Evolutionary conservation across 2,329 filamentous ascomycete genomes (phyloP).

Genomic region (Sarocladium oryzae): DNA sequence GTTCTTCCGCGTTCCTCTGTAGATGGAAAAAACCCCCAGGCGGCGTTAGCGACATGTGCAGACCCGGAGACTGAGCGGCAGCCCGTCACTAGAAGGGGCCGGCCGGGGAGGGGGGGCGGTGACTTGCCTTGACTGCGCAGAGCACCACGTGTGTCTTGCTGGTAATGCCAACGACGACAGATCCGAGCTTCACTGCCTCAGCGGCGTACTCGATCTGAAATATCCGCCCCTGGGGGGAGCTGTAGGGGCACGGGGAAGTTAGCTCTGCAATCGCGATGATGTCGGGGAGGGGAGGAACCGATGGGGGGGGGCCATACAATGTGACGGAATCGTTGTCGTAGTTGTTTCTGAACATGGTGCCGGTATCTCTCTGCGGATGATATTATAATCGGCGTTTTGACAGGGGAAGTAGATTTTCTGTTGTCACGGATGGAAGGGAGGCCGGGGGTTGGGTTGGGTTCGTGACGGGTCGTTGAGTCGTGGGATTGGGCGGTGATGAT

Average conservation of each 20-base stretch:
- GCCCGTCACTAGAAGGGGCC: too few relatives aligned
- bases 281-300: not conserved
- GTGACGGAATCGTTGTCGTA: conserved; percentile 99
- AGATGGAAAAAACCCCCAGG: not conserved
- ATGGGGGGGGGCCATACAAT: conserved; percentile 69
- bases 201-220: conserved; percentile 99
- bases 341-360: conserved; percentile 97
- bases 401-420: too few relatives aligned
- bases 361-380: not conserved
- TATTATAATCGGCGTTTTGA: conserved; percentile 11
- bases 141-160: conserved; percentile 98
- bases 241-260: conserved; percentile 37
- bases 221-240: conserved; percentile 97
- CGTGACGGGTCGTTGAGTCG: conserved; percentile 12
- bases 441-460: not conserved
- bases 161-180: conserved; percentile 91
- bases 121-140: conserved; percentile 86
- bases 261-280: conserved; percentile 12
- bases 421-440: not conserved
- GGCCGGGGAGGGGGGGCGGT: too few relatives aligned
- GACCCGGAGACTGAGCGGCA: too few relatives aligned
- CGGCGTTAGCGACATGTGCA: not conserved
- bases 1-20: conserved; percentile 96
- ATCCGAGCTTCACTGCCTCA: conserved; percentile 98
- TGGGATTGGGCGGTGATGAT: conserved; percentile 12